phyloP scores from a whole-genome alignment of 1,284 basidiomycete species.

The Rhodotorula sp. region DNA sequence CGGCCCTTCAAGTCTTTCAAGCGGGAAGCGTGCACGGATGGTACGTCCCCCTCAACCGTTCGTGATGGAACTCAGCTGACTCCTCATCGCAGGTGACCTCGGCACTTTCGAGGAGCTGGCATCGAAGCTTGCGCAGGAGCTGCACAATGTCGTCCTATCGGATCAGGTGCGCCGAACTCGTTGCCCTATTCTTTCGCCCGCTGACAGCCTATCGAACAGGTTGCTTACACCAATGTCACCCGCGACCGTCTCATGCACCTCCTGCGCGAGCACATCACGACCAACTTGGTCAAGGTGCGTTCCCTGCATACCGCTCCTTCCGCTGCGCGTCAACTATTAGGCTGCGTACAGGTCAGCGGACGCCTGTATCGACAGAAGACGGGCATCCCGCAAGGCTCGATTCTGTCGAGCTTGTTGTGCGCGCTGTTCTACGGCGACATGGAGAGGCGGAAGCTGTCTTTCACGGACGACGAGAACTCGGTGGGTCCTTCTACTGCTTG shows the following conservation, averaged over 20 bases:
- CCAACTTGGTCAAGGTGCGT: constrained; percentile 81
- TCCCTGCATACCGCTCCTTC: not conserved
- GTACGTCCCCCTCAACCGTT: constrained; percentile 49
- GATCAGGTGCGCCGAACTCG: constrained; percentile 62
- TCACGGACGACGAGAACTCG: constrained; percentile 60
- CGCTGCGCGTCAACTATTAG: not conserved
- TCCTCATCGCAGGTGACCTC: constrained; percentile 59
- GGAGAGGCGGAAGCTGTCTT: constrained; percentile 64
- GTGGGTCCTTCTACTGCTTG: constrained; percentile 57
- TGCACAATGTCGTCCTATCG: constrained; percentile 77
- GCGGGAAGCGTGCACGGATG: constrained; percentile 64
- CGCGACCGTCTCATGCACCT: constrained; percentile 66
- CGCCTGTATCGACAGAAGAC: constrained; percentile 78
- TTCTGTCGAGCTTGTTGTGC: constrained; percentile 83
- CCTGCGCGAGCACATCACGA: constrained; percentile 81
- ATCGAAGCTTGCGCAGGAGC: constrained; percentile 59
- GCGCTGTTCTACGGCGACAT: constrained; percentile 91
- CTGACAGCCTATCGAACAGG: constrained; percentile 49
- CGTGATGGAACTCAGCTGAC: not conserved
- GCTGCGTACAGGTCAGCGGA: constrained; percentile 62
- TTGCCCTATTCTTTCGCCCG: not conserved
- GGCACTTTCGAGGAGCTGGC: constrained; percentile 71
- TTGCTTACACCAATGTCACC: constrained; percentile 59
- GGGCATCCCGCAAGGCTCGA: constrained; percentile 94
- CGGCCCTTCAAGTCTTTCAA: constrained; percentile 60